These are phyloP conservation scores for Lagenaria siceraria DNA, from an alignment of 306 rosid species.

Conservation along the genomic window DNA sequence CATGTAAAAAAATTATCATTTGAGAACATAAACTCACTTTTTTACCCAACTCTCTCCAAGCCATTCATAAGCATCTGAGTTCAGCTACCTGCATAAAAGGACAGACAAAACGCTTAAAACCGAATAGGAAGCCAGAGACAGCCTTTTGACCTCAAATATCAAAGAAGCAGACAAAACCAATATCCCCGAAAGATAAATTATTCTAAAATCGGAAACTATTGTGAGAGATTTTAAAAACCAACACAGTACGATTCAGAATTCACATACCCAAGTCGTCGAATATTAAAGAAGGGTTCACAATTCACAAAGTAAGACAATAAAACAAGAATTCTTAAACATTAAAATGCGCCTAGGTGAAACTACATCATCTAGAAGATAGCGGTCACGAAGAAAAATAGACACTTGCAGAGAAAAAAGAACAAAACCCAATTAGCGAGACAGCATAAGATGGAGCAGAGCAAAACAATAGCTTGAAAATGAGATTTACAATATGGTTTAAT, in stretches of 20 bases:
- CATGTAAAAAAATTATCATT: background rate
- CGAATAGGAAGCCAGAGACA: background rate
- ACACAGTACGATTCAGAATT: background rate
- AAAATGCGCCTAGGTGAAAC: background rate
- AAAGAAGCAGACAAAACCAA: background rate
- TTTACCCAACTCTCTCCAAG: constrained; percentile 61
- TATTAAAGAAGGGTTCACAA: background rate
- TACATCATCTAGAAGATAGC: background rate
- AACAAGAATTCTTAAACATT: too few species aligned
- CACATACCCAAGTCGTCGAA: background rate
- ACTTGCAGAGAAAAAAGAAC: background rate
- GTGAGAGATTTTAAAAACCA: background rate
- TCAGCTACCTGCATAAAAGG: background rate
- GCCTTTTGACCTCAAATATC: too few species aligned
- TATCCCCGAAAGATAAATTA: background rate
- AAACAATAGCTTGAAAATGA: background rate
- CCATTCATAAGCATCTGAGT: constrained; percentile 50
- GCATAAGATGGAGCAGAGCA: background rate
- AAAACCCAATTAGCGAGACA: background rate
- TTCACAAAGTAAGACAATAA: background rate
- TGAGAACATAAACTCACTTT: constrained; percentile 25
- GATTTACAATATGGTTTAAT: background rate
- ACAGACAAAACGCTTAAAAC: background rate
- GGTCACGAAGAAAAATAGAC: background rate
- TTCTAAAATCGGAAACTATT: background rate